Evolutionary conservation across 176 grass and related monocot genomes (phyloP).

Genomic region (Avena sativa): DNA sequence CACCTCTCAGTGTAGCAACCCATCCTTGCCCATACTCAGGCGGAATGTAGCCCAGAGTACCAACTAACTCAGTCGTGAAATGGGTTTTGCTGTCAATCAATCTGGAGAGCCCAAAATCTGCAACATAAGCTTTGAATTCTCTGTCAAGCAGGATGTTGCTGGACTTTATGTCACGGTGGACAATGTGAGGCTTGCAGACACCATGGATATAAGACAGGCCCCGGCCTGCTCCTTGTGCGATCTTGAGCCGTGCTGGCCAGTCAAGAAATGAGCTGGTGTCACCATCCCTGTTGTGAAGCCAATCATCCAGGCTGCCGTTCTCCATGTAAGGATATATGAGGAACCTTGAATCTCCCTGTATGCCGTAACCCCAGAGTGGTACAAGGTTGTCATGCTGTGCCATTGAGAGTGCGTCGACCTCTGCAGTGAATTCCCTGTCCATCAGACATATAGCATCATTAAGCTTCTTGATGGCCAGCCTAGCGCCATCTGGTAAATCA

Average conservation of each 20-base stretch:
- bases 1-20: constrained; percentile 74
- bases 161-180: constrained; percentile 91
- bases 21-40: constrained; percentile 79
- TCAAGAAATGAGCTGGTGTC: constrained; percentile 52
- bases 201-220: constrained; percentile 76
- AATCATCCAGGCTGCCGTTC: constrained; percentile 86
- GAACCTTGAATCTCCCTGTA: constrained; percentile 52
- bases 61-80: constrained; percentile 77
- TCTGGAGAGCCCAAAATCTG: constrained; percentile 81
- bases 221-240: constrained; percentile 61
- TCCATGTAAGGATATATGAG: constrained; percentile 84
- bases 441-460: constrained; percentile 56
- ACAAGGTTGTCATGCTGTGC: constrained; percentile 72
- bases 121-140: constrained; percentile 65
- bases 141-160: constrained; percentile 78
- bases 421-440: constrained; percentile 73
- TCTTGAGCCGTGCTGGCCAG: constrained; percentile 67
- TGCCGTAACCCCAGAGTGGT: constrained; percentile 61
- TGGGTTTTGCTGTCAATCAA: constrained; percentile 73
- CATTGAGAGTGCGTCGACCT: constrained; percentile 70
- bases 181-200: constrained; percentile 69
- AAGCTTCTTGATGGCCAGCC: constrained; percentile 72
- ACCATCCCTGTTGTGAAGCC: constrained; percentile 69
- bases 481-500: constrained; percentile 50
- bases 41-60: constrained; percentile 82